These are phyloP conservation scores for Amanita exitialis DNA, from an alignment of 768 basidiomycete genomes.

Conservation along the genomic window DNA sequence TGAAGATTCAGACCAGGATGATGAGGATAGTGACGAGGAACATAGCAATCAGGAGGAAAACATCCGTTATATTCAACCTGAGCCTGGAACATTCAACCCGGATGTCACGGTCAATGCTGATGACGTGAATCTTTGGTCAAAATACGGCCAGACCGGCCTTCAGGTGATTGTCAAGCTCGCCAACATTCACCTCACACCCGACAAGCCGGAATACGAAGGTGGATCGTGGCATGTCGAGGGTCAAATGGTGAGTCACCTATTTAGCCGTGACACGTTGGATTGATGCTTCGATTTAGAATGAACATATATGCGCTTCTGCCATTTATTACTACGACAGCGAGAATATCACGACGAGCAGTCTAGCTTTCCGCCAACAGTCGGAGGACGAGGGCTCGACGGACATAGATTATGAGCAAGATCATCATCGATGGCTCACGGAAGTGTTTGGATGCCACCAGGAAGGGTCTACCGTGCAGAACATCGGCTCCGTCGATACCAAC, in stretches of 20 bases:
- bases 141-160: constrained; percentile 1
- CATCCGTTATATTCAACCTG: background rate
- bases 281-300: background rate
- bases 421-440: background rate
- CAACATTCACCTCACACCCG: constrained; percentile 14
- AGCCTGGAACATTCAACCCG: background rate
- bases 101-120: background rate
- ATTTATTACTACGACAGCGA: constrained; percentile 16
- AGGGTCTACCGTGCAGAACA: constrained; percentile 10
- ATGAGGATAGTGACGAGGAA: too few relatives aligned
- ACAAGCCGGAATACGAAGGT: constrained; percentile 8
- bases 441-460: background rate
- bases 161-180: constrained; percentile 27
- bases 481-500: constrained; percentile 18
- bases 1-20: too few relatives aligned
- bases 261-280: too few relatives aligned
- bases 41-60: too few relatives aligned
- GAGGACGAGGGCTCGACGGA: background rate
- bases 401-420: background rate
- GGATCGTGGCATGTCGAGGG: constrained; percentile 25
- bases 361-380: constrained; percentile 19
- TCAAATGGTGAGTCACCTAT: background rate
- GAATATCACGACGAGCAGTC: constrained; percentile 20
- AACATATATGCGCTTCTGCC: constrained; percentile 5
- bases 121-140: background rate